Base-by-base conservation (phyloP, 306 rosid species). In the Parietaria judaica region DNA sequence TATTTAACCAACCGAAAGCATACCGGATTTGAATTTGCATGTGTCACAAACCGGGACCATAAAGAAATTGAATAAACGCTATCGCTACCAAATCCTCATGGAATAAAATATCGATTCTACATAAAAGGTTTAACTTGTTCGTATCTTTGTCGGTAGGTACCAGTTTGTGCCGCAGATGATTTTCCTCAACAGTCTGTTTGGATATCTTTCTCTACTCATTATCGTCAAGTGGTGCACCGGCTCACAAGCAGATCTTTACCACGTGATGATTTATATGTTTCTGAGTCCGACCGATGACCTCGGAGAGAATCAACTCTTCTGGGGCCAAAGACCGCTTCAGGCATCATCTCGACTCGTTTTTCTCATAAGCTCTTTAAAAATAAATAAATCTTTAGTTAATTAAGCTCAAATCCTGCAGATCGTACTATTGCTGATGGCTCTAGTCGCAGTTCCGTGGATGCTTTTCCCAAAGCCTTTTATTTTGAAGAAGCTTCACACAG, bases 301-400 rank as follows among this genome's bases (percentile, higher is more conserved):
- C 67, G 95, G 97, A 39, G 99, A 88, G 74, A 94, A 94, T 70
- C 79, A 94, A 79, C 78, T 94, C 79, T 88, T 94, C 65, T 88
- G 99, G 99, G 97, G 99, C 72, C 99, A 94, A 81, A 83, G 94
- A 76, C 85, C 95, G 58, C 94, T 94, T 79, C 99, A 94, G 83
- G 99, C 78, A 83, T 16, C 80, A 51, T 57, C 74, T 48, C 54
- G 35, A 49, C 73, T 70, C 57, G 31, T 71, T 53, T 60, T 53
- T 9, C 61, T 57, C 38, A 23, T 23, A 23, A 23, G 2, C n/a
- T 51, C 7, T 14, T n/a, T 50, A 23, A 23, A 23, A 23, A 0
- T 23, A 23, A 23, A 23, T 23, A 1, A 23, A 0, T 64, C 53
- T 61, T 50, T 51, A 54, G 66, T 66, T 72, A 75, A 68, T 54